Base-by-base conservation (phyloP, 2,329 filamentous ascomycete genomes). In the Diaporthe eres region DNA sequence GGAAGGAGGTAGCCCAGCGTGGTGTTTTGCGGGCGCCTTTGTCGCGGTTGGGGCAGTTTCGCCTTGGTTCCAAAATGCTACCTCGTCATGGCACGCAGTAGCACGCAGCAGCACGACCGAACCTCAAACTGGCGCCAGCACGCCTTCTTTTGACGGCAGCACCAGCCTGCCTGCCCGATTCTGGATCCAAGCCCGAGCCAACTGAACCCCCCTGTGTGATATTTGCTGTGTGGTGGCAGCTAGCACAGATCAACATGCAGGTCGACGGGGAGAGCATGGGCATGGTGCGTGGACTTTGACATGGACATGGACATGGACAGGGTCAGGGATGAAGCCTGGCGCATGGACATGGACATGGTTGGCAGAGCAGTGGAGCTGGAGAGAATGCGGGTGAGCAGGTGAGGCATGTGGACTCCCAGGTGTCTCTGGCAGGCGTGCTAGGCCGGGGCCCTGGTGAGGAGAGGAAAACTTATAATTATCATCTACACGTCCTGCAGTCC, bases 191-290 rank as follows among this genome's bases (percentile, higher is more conserved):
- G 63, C 28, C 63, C 63, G 47, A 53, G 63, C 63, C 22, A 53
- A 55, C 37, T 39, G 37, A 31, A 28, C 47, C 13, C 44, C 42
- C 42, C 63, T 68, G 44, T 53, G 63, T 68, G 47, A 51, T 49
- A 49, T 49, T 68, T 68, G 28, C 44, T 51, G 63, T 53, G 31
- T 51, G 47, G 47, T 53, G 47, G 65, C 22, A 68, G 28, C 44
- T 37, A 67, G 47, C 63, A 68, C 47, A 49, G 63, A 68, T 68
- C 63, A 68, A 68, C 47, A 53, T 68, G 65, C 65, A 68, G 65
- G 65, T 68, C 47, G 47, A 53, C 47, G 31, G 47, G 47, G 65
- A 25, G 39, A 42, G 37, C 58, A 61, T 25, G 34, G 34, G 34
- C 57, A 61, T 13, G 57, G 25, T 31, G 25, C n/a, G 25, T 34